phyloP scores from a whole-genome alignment of 371 early-diverging fungal species.

The Basidiobolus meristosporus region DNA sequence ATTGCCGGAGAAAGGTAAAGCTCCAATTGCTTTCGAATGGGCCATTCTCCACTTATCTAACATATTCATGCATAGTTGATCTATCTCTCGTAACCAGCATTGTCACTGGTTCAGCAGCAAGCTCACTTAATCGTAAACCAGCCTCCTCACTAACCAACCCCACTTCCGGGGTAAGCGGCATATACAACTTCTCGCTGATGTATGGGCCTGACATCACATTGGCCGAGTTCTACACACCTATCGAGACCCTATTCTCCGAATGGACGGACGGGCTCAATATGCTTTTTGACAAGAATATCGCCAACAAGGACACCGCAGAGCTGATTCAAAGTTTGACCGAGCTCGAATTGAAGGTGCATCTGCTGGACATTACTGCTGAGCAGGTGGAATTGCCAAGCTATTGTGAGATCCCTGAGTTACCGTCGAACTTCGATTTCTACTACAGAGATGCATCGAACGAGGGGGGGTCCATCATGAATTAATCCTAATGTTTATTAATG shows the following conservation, averaged over 20 bases:
- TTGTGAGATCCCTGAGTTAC: constrained; percentile 6
- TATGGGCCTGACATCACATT: constrained; percentile 14
- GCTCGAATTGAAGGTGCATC: constrained; percentile 37
- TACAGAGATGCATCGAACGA: too few relatives aligned
- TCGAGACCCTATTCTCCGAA: constrained; percentile 29
- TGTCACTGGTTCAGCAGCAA: constrained; percentile 14
- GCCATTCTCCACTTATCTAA: constrained; percentile 8
- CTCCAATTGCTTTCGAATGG: not conserved
- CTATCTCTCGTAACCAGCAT: constrained; percentile 28
- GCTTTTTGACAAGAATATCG: constrained; percentile 39
- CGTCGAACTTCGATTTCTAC: not conserved
- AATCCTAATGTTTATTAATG: too few relatives aligned
- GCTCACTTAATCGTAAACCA: constrained; percentile 1
- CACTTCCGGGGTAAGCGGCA: too few relatives aligned
- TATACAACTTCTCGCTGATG: constrained; percentile 27
- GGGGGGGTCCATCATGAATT: too few relatives aligned
- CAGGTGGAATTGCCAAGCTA: constrained; percentile 27
- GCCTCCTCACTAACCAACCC: too few relatives aligned
- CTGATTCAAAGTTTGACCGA: constrained; percentile 41
- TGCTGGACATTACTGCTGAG: constrained; percentile 50
- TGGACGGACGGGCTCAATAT: constrained; percentile 72
- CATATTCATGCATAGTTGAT: constrained; percentile 25
- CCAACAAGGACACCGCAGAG: constrained; percentile 38
- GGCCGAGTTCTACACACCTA: constrained; percentile 35
- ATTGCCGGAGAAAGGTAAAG: constrained; percentile 15